A percentile compares a stretch with the other conserved stretches of the same genome.
phyloP scores from a whole-genome alignment of 805 yeast genomes.

The Sugiyamaella chiloensis region DNA sequence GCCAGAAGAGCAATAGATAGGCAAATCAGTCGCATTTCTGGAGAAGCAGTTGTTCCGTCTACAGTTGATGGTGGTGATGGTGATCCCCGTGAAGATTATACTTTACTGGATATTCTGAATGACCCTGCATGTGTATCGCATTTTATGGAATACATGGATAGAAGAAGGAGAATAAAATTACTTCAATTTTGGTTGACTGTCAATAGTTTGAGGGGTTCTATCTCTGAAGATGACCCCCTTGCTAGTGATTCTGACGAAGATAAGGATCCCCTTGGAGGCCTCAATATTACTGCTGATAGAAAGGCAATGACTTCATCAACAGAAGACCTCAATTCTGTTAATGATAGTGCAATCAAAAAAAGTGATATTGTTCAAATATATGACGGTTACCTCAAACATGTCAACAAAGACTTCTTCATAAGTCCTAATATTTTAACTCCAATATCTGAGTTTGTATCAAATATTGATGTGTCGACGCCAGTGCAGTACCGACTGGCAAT shows the following conservation, averaged over 20 bases:
- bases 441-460: slow-evolving; percentile 38
- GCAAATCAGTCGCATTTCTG: slow-evolving; percentile 30
- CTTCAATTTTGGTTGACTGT: slow-evolving; percentile 67
- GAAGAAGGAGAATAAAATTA: slow-evolving; percentile 42
- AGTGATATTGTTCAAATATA: slow-evolving; percentile 55
- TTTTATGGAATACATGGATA: slow-evolving; percentile 57
- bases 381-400: slow-evolving; percentile 38
- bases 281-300: slow-evolving; percentile 24
- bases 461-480: slow-evolving; percentile 19
- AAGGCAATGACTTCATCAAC: slow-evolving; percentile 24
- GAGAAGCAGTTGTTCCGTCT: slow-evolving; percentile 1
- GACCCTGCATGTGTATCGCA: slow-evolving; percentile 47
- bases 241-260: slow-evolving; percentile 2
- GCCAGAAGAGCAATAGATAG: slow-evolving; percentile 34
- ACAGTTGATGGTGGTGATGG: slow-evolving; percentile 1
- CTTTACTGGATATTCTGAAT: slow-evolving; percentile 45
- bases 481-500: slow-evolving; percentile 52
- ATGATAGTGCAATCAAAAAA: slow-evolving; percentile 39
- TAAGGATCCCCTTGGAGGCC: slow-evolving; percentile 30
- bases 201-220: slow-evolving; percentile 62
- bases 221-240: slow-evolving; percentile 51
- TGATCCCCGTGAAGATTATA: slow-evolving; percentile 30
- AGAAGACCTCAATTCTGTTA: slow-evolving; percentile 27
- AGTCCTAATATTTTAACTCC: slow-evolving; percentile 21
- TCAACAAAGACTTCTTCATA: neutral